phyloP scores from a whole-genome alignment of 768 basidiomycete genomes.

The Porphyrellus cyaneotinctus region DNA sequence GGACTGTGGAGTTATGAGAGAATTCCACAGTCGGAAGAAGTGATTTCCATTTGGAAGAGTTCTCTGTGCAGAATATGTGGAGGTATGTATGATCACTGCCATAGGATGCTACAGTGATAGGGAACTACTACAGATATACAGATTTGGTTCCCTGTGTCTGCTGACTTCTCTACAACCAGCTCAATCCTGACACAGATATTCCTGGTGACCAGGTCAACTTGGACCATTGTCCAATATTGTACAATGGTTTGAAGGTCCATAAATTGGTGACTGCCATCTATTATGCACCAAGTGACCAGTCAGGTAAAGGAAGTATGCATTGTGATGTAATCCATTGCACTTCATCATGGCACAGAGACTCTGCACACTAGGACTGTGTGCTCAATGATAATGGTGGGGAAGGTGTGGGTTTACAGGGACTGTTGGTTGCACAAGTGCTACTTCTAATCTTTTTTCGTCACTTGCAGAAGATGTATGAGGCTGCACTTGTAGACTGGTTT shows the following conservation, averaged over 20 bases:
- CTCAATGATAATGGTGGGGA: background rate
- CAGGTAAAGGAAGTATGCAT: background rate
- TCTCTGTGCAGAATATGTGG: too few species aligned
- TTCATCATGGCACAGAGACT: background rate
- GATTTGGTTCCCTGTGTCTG: background rate
- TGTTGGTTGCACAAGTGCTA: background rate
- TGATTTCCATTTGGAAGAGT: too few species aligned
- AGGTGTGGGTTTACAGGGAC: background rate
- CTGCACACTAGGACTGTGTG: background rate
- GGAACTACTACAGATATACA: background rate
- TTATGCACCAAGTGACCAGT: too few species aligned
- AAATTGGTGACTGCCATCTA: background rate
- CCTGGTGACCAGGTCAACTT: background rate
- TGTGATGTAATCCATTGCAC: background rate
- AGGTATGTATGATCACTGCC: background rate
- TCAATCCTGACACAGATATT: background rate
- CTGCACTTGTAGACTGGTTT: background rate
- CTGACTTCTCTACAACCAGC: background rate
- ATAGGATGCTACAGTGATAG: background rate
- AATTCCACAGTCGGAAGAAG: too few species aligned
- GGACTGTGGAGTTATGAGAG: too few species aligned
- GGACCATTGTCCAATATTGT: background rate
- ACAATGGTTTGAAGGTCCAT: background rate
- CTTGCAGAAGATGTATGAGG: background rate
- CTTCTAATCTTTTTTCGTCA: background rate